Percentiles rank a stretch among this genome's conserved stretches.
Conservation (phyloP, 495 filamentous ascomycete species). For the Eremomyces bilateralis region DNA sequence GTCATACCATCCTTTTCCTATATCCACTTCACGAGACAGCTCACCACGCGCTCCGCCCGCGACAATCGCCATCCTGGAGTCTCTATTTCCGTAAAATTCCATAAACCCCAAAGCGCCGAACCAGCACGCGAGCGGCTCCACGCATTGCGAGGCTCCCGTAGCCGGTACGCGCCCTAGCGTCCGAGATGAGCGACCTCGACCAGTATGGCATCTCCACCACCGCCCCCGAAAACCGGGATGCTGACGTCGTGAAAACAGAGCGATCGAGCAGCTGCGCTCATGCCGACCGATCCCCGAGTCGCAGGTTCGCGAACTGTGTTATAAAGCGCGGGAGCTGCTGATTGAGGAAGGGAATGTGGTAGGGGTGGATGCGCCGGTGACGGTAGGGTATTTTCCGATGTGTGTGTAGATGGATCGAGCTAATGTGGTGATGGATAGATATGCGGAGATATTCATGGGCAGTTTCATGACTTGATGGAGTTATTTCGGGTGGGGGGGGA, state of each 20-base stretch:
- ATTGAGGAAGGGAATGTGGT: constrained; percentile 98
- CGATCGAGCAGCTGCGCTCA: constrained; percentile 79
- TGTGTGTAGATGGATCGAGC: neutral
- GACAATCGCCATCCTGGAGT: too few species aligned
- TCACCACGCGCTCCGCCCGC: too few species aligned
- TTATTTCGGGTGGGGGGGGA: constrained; percentile 90
- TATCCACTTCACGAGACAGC: too few species aligned
- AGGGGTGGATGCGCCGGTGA: constrained; percentile 85
- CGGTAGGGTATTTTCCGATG: constrained; percentile 29
- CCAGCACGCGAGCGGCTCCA: too few species aligned
- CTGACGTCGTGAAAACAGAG: constrained; percentile 40
- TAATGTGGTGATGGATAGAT: constrained; percentile 28
- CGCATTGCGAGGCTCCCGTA: too few species aligned
- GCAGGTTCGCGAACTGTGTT: constrained; percentile 87
- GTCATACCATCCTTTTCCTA: too few species aligned
- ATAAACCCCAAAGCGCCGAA: too few species aligned
- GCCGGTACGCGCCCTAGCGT: too few species aligned
- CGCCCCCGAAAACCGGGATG: neutral
- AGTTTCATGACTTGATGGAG: constrained; percentile 96
- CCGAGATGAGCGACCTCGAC: constrained; percentile 69
- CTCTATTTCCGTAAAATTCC: too few species aligned
- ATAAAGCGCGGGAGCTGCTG: constrained; percentile 88
- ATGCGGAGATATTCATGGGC: constrained; percentile 74
- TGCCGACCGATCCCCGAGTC: constrained; percentile 92
- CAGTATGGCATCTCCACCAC: constrained; percentile 28